Evolutionary conservation across 2,329 filamentous ascomycete species (phyloP).

Genomic region (Curvularia hawaiiensis): DNA sequence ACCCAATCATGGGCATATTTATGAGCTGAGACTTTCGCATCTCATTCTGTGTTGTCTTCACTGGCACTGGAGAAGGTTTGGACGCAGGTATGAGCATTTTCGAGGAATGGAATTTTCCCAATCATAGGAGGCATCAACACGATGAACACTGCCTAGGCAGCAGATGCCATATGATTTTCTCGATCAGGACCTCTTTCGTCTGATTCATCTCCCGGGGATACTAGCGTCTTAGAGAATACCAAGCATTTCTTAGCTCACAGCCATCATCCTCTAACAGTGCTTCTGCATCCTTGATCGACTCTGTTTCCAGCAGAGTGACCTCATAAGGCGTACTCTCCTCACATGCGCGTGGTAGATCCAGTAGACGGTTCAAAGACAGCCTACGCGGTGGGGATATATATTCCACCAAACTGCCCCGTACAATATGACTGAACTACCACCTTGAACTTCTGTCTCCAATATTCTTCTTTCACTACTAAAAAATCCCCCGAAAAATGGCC

Average conservation of each 20-base stretch:
- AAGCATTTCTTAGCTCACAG: constrained; percentile 30
- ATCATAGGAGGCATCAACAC: not conserved
- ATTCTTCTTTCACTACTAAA: not conserved
- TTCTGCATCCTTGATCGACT: constrained; percentile 18
- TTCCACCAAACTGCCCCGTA: not conserved
- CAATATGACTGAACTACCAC: not conserved
- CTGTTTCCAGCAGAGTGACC: constrained; percentile 31
- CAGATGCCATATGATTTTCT: not conserved
- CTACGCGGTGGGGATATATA: constrained; percentile 1
- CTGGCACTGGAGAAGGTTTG: not conserved
- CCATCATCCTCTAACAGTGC: constrained; percentile 26
- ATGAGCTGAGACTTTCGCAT: not conserved
- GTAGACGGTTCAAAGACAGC: not conserved
- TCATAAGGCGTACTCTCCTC: constrained; percentile 31
- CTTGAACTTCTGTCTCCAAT: too few species aligned
- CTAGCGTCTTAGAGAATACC: constrained; percentile 17
- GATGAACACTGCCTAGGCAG: not conserved
- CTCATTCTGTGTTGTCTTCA: not conserved
- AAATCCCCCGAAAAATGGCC: constrained; percentile 27
- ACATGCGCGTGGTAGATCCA: not conserved
- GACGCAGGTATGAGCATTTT: not conserved
- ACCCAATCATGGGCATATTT: constrained; percentile 13
- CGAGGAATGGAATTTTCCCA: not conserved
- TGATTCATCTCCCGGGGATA: constrained; percentile 12
- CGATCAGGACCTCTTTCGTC: constrained; percentile 2